Evolutionary conservation across 208 protist genomes (phyloP).

Genomic region (Trypanosoma congolense): DNA sequence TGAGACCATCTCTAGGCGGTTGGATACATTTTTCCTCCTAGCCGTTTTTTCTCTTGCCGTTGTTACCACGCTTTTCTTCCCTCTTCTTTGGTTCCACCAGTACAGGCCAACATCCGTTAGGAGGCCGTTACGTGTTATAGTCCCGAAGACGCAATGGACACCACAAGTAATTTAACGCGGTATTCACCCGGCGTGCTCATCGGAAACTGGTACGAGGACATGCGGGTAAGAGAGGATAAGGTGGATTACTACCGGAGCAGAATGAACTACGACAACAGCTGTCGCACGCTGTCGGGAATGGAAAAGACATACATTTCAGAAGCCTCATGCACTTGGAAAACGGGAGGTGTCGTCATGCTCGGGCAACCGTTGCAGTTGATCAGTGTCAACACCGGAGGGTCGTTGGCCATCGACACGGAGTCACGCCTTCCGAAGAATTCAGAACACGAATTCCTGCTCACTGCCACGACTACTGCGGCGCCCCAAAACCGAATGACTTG

Average conservation of each 20-base stretch:
- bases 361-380: slow-evolving; percentile 48
- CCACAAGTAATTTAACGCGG: slow-evolving; percentile 29
- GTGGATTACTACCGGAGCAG: slow-evolving; percentile 52
- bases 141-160: slow-evolving; percentile 22
- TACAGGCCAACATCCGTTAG: too few relatives aligned
- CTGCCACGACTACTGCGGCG: not conserved
- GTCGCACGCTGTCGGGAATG: not conserved
- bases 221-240: slow-evolving; percentile 61
- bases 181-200: slow-evolving; percentile 84
- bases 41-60: too few relatives aligned
- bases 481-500: slow-evolving; percentile 69
- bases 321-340: slow-evolving; percentile 22
- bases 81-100: too few relatives aligned
- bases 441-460: slow-evolving; percentile 28
- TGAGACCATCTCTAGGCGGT: too few relatives aligned
- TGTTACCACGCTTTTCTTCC: too few relatives aligned
- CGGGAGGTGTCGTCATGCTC: slow-evolving; percentile 36
- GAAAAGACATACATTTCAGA: slow-evolving; percentile 25
- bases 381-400: slow-evolving; percentile 36
- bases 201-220: slow-evolving; percentile 88
- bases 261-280: not conserved
- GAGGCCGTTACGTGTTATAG: too few relatives aligned
- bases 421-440: slow-evolving; percentile 3
- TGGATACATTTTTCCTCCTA: too few relatives aligned
- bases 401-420: slow-evolving; percentile 52